Conservation (phyloP, 2,329 filamentous ascomycete genomes). For the Arthrobotrys entomopaga region DNA sequence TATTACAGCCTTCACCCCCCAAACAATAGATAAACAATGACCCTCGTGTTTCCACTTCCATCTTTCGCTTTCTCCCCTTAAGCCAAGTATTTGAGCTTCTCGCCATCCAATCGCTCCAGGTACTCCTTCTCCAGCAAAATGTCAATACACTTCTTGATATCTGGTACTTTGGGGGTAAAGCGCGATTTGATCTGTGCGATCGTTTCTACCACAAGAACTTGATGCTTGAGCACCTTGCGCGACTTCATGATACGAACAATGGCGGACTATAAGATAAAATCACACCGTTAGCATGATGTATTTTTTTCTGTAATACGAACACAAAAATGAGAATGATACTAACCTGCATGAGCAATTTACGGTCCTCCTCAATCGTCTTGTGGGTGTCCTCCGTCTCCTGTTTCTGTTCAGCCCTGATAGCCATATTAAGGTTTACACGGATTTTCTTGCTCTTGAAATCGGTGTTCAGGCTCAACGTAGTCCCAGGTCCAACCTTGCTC, state of each 20-base stretch:
- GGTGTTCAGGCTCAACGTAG: slow-evolving; percentile 85
- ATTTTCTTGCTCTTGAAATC: slow-evolving; percentile 99
- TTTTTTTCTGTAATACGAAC: not conserved
- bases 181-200: slow-evolving; percentile 93
- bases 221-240: slow-evolving; percentile 98
- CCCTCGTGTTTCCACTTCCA: not conserved
- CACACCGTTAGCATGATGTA: slow-evolving; percentile 51
- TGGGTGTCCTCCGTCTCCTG: slow-evolving; percentile 96
- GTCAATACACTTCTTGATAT: slow-evolving; percentile 99
- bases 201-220: slow-evolving; percentile 90
- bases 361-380: slow-evolving; percentile 98
- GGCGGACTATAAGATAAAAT: slow-evolving; percentile 74
- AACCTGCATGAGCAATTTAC: slow-evolving; percentile 96
- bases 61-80: slow-evolving; percentile 1
- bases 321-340: slow-evolving; percentile 61
- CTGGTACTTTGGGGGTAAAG: slow-evolving; percentile 89
- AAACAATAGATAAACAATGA: slow-evolving; percentile 13
- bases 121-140: slow-evolving; percentile 99
- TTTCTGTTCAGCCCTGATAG: slow-evolving; percentile 94
- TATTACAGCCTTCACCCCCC: slow-evolving; percentile 23
- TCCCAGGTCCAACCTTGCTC: slow-evolving; percentile 80
- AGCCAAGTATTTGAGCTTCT: slow-evolving; percentile 93
- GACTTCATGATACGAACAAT: slow-evolving; percentile 99
- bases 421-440: slow-evolving; percentile 93
- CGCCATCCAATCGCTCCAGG: slow-evolving; percentile 90